Evolutionary conservation across 306 rosid genomes (phyloP), one percentile per base, ranked within the genome.

Genomic region (Styphnolobium japonicum): DNA sequence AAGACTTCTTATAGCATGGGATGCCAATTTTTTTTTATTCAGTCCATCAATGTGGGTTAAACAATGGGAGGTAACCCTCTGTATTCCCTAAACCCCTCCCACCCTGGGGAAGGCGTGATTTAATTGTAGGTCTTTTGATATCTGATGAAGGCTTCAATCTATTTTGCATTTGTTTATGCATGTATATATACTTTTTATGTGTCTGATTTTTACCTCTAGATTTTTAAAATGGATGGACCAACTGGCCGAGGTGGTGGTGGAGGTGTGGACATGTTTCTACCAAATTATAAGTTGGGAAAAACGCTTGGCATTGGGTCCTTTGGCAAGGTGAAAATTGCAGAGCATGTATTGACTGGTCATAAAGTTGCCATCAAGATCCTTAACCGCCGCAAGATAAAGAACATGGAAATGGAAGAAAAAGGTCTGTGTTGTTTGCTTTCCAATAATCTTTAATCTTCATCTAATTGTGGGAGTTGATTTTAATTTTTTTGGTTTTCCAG

Each of bases 301-400:
- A 95, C 97, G n/a, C 96, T 95, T 78, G 98, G 99, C 60, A 86
- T 92, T 67, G 99, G 99, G 58, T 77, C 97, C 71, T 92, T 93
- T 49, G 98, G 96, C 43, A 92, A 95, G 85, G 99, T 95, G 80
- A 93, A 90, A 86, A 87, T 91, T 84, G 99, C 99, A 25, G 96
- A 89, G 81, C 96, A 95, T 83, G 89, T 86, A 19, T 69, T 88
- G 78, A 95, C 98, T 61, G 93, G 99, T 34, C 92, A 86, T 77
- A 90, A 95, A 81, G 99, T 95, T 70, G 99, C 99, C 52, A 90
- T 95, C n/a, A 93, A 95, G 93, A 88, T 95, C 80, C 97, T 95
- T 52, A 95, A 95, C 81, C 90, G 93, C 8, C 88, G 85, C 7
- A 95, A 88, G 86, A 91, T 92, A 70, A 89, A 84, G 80, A 91